A percentile compares a stretch with the other conserved stretches of the same genome.
phyloP scores from a whole-genome alignment of 257 asterid species.

The Verbascum thapsus region DNA sequence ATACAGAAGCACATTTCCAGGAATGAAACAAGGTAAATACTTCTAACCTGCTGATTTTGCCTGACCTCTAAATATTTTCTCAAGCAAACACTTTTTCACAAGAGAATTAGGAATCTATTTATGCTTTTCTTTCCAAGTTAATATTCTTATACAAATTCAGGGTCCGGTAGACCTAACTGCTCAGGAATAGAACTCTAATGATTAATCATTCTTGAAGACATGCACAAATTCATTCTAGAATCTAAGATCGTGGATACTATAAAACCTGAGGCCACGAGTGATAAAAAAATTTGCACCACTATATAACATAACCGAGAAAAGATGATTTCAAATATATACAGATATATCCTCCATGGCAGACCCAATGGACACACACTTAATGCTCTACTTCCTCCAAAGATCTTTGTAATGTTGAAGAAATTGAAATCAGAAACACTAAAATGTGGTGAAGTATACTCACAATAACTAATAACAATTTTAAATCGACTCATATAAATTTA shows the following conservation, averaged over 20 bases:
- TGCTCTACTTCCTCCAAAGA: constrained; percentile 6
- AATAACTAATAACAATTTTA: constrained; percentile 1
- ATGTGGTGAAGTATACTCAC: constrained; percentile 2
- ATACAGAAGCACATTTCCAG: not conserved
- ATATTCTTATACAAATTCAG: not conserved
- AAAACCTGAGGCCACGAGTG: no score
- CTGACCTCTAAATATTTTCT: constrained; percentile 6
- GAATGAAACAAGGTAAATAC: constrained; percentile 13
- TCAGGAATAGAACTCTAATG: not conserved
- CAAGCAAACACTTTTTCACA: not conserved
- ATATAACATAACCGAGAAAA: not conserved
- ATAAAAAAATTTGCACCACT: not conserved
- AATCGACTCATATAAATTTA: not conserved
- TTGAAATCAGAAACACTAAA: constrained; percentile 9
- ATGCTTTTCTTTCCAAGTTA: constrained; percentile 10
- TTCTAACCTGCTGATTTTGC: not conserved
- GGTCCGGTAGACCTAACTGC: not conserved
- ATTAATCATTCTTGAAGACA: constrained; percentile 8
- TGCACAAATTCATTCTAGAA: no score
- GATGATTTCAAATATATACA: constrained; percentile 3
- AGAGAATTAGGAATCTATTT: constrained; percentile 9
- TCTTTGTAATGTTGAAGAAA: not conserved
- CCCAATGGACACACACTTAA: constrained; percentile 15
- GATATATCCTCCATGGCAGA: not conserved
- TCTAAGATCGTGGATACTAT: no score